Percentiles rank a stretch among this genome's conserved stretches.
Conservation (phyloP, 2,329 filamentous ascomycete species). For the Phaeosphaeria sp. region DNA sequence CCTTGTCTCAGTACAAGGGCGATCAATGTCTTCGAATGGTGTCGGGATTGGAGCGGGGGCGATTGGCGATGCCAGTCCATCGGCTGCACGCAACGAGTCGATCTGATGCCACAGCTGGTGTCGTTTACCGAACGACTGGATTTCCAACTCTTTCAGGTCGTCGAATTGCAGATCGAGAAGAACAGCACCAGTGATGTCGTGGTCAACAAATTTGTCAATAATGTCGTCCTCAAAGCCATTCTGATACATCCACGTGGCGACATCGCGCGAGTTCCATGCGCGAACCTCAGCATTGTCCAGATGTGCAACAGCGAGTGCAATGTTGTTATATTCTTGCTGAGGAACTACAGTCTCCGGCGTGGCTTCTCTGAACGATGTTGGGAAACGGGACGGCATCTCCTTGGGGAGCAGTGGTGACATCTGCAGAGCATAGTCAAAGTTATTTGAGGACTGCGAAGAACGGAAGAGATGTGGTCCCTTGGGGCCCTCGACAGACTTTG, state of each 20-base stretch:
- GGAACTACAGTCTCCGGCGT: slow-evolving; percentile 48
- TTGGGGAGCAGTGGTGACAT: slow-evolving; percentile 78
- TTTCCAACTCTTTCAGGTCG: slow-evolving; percentile 81
- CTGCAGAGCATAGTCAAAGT: slow-evolving; percentile 64
- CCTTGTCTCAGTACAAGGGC: slow-evolving; percentile 50
- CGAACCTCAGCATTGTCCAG: slow-evolving; percentile 67
- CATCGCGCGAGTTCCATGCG: slow-evolving; percentile 75
- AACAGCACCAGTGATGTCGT: slow-evolving; percentile 90
- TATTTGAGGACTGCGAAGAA: slow-evolving; percentile 66
- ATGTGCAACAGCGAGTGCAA: slow-evolving; percentile 59
- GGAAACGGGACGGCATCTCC: slow-evolving; percentile 54
- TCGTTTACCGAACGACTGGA: slow-evolving; percentile 80
- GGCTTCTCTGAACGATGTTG: slow-evolving; percentile 50
- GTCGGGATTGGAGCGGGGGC: slow-evolving; percentile 56
- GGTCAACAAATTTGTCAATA: slow-evolving; percentile 84
- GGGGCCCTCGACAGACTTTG: slow-evolving; percentile 77
- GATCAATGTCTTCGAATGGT: slow-evolving; percentile 56
- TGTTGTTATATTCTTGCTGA: slow-evolving; percentile 57
- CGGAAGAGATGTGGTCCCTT: slow-evolving; percentile 87
- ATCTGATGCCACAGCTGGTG: slow-evolving; percentile 83
- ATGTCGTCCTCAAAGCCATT: slow-evolving; percentile 78
- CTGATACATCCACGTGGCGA: slow-evolving; percentile 86
- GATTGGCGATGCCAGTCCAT: slow-evolving; percentile 46
- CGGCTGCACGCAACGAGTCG: slow-evolving; percentile 65
- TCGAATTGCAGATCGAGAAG: slow-evolving; percentile 91